These are phyloP conservation scores for Pinus tabuliformis DNA, from an alignment of 75 land plant genomes.

Conservation along the genomic window DNA sequence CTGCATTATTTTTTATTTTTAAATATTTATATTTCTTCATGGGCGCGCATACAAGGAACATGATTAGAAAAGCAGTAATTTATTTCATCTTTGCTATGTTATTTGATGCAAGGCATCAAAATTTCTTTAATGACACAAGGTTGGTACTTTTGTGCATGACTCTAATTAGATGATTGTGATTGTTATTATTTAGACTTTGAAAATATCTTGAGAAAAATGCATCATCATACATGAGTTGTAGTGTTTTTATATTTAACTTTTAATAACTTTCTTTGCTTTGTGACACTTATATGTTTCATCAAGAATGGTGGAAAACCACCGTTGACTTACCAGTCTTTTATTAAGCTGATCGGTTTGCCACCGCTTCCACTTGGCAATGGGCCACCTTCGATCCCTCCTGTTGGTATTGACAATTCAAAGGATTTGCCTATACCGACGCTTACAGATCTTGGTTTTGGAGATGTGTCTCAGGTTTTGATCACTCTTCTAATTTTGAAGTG, in stretches of 20 bases:
- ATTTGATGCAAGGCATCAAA: not conserved
- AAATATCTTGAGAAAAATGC: too few species aligned
- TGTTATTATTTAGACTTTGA: not conserved
- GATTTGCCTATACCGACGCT: conserved; percentile 55
- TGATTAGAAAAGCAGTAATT: not conserved
- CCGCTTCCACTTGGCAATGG: conserved; percentile 41
- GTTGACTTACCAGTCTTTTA: conserved; percentile 79
- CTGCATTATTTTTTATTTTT: not conserved
- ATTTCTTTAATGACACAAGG: not conserved
- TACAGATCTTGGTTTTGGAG: conserved; percentile 70
- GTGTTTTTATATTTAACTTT: not conserved
- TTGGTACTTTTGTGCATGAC: not conserved
- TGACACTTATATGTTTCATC: not conserved
- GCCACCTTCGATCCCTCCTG: conserved; percentile 56
- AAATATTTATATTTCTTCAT: not conserved
- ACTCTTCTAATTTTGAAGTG: not conserved
- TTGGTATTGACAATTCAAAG: conserved; percentile 35
- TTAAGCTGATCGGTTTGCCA: conserved; percentile 69
- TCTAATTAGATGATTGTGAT: not conserved
- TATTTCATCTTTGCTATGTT: not conserved
- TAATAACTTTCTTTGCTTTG: not conserved
- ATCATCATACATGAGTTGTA: too few species aligned
- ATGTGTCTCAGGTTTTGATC: conserved; percentile 36
- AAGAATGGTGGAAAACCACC: conserved; percentile 93
- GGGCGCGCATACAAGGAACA: not conserved